Percentiles rank a stretch among this genome's conserved stretches.
Evolutionary conservation across 192 early-diverging fungal genomes (phyloP).

Genomic region (Spizellomyces punctatus): DNA sequence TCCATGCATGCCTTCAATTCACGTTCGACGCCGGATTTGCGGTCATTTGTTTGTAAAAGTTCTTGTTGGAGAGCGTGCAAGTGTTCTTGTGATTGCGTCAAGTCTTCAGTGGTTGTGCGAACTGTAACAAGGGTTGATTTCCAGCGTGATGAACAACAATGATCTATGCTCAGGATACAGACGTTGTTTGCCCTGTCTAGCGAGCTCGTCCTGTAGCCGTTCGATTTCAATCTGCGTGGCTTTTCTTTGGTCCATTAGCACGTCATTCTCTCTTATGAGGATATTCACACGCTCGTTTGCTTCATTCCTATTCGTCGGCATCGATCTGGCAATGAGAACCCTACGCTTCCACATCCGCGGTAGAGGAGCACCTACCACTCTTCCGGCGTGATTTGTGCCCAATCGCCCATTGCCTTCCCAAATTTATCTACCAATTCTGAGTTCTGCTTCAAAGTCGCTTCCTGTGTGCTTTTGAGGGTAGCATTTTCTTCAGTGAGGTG

Average conservation of each 20-base stretch:
- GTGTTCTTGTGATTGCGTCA: slow-evolving; percentile 1
- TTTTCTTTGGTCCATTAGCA: slow-evolving; percentile 41
- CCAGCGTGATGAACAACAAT: background rate
- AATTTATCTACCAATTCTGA: background rate
- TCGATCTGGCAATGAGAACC: background rate
- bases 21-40: slow-evolving; percentile 15
- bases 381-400: background rate
- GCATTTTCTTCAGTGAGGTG: too few species aligned
- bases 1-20: slow-evolving; percentile 19
- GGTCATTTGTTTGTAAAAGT: slow-evolving; percentile 9
- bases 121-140: slow-evolving; percentile 5
- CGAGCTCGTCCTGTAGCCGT: slow-evolving; percentile 28
- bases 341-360: too few species aligned
- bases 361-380: slow-evolving; percentile 6
- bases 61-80: slow-evolving; percentile 1
- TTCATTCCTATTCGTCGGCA: slow-evolving; percentile 24
- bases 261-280: slow-evolving; percentile 48
- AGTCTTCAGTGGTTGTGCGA: slow-evolving; percentile 8
- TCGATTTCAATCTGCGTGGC: slow-evolving; percentile 22
- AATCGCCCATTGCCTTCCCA: background rate
- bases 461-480: too few species aligned
- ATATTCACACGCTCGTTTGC: slow-evolving; percentile 30
- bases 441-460: background rate
- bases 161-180: slow-evolving; percentile 1
- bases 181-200: slow-evolving; percentile 30